These are phyloP conservation scores for Lactifluus rugatus DNA, from an alignment of 768 basidiomycete species.

Conservation along the genomic window DNA sequence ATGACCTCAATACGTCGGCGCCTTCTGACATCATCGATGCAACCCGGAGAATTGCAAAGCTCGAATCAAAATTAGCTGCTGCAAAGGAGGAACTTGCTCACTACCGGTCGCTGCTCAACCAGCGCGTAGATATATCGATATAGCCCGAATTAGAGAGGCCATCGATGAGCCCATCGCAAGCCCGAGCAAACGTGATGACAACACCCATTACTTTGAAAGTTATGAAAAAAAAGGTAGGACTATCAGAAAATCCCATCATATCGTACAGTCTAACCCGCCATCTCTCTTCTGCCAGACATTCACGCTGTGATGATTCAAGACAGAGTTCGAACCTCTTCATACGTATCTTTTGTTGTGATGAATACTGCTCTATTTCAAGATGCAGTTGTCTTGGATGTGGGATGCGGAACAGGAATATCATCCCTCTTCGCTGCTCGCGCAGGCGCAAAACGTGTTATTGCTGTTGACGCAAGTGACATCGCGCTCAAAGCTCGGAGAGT, in stretches of 20 bases:
- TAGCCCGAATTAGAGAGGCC: constrained; percentile 36
- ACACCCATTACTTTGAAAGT: constrained; percentile 88
- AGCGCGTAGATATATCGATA: constrained; percentile 44
- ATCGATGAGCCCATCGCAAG: constrained; percentile 24
- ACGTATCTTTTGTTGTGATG: too few relatives aligned
- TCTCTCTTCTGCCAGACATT: too few relatives aligned
- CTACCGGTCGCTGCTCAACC: constrained; percentile 48
- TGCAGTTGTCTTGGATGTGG: too few relatives aligned
- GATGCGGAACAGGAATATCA: too few relatives aligned
- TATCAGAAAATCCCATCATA: not conserved
- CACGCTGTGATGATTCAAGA: too few relatives aligned
- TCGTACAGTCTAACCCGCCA: not conserved
- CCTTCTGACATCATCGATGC: constrained; percentile 29
- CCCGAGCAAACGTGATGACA: constrained; percentile 54
- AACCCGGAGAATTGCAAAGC: constrained; percentile 39
- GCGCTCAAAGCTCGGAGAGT: too few relatives aligned
- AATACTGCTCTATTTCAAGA: too few relatives aligned
- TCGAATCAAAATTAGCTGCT: constrained; percentile 53
- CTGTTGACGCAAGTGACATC: too few relatives aligned
- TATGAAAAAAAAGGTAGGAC: constrained; percentile 76
- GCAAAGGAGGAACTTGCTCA: constrained; percentile 53
- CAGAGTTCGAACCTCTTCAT: too few relatives aligned
- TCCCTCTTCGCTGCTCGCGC: too few relatives aligned
- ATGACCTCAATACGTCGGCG: constrained; percentile 26
- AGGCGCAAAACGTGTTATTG: too few relatives aligned